phyloP scores from a whole-genome alignment of 129 eudicot genomes.

The Chrysanthemum makinoi region DNA sequence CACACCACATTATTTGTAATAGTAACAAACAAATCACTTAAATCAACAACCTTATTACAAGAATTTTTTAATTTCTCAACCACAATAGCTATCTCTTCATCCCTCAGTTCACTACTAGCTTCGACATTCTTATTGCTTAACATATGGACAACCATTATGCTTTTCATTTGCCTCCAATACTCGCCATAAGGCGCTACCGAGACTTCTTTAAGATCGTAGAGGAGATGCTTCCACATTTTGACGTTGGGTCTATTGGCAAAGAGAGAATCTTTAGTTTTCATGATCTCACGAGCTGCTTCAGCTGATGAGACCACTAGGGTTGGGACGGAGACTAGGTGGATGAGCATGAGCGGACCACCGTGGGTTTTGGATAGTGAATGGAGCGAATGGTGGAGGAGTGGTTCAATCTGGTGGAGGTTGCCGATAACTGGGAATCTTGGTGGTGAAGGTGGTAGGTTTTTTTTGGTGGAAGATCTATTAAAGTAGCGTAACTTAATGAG shows the following conservation, averaged over 20 bases:
- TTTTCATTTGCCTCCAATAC: conserved; percentile 66
- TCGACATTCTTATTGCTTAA: conserved; percentile 58
- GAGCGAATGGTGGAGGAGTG: conserved; percentile 53
- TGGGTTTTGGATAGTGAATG: conserved; percentile 38
- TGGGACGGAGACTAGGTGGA: conserved; percentile 54
- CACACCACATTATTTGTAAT: conserved; percentile 54
- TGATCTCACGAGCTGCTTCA: conserved; percentile 53
- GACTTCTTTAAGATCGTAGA: conserved; percentile 45
- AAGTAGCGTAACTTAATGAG: conserved; percentile 24
- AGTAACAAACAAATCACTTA: conserved; percentile 44
- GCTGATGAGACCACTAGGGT: conserved; percentile 61
- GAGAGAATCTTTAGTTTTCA: conserved; percentile 59
- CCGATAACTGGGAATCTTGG: conserved; percentile 63
- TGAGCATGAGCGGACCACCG: conserved; percentile 67
- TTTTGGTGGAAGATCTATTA: conserved; percentile 5
- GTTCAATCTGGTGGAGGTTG: conserved; percentile 63
- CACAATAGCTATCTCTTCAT: conserved; percentile 41
- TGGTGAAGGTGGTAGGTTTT: conserved; percentile 73
- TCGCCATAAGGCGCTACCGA: conserved; percentile 66
- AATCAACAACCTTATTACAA: conserved; percentile 24
- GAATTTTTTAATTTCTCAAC: conserved; percentile 37
- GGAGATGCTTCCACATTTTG: conserved; percentile 26
- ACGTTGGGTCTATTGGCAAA: conserved; percentile 55
- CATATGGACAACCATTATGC: conserved; percentile 55
- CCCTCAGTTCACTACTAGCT: conserved; percentile 37